A percentile compares a stretch with the other conserved stretches of the same genome.
These are phyloP conservation scores for Chaetomiaceae sp. DNA, from an alignment of 2,329 filamentous ascomycete genomes.

Conservation along the genomic window DNA sequence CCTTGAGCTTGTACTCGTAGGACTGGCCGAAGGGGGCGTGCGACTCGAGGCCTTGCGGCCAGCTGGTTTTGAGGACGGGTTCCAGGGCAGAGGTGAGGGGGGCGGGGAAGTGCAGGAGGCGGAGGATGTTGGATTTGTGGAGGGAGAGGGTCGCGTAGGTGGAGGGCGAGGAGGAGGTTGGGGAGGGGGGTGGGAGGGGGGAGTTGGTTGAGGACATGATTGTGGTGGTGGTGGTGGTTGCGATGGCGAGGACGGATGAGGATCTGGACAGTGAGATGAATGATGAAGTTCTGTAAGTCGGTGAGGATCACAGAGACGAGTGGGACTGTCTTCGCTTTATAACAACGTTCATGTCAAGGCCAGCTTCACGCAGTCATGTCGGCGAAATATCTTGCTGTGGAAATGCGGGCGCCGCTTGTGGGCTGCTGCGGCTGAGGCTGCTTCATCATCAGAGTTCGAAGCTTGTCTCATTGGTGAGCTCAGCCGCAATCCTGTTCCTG, in stretches of 20 bases:
- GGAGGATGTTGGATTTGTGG: conserved; percentile 23
- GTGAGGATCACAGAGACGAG: background rate
- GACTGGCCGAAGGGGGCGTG: conserved; percentile 9
- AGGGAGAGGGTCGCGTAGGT: conserved; percentile 24
- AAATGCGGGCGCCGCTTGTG: too few relatives aligned
- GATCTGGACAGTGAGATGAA: background rate
- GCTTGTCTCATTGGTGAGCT: background rate
- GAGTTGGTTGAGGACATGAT: background rate
- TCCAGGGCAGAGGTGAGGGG: conserved; percentile 16
- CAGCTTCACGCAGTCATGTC: too few relatives aligned
- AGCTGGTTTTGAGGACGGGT: conserved; percentile 20
- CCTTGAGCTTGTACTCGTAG: conserved; percentile 25
- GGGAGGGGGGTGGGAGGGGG: background rate
- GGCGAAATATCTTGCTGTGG: background rate
- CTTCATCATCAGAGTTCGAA: too few relatives aligned
- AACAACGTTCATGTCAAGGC: background rate
- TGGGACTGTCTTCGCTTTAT: background rate
- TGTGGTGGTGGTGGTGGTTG: background rate
- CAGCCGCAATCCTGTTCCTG: too few relatives aligned
- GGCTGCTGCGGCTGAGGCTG: too few relatives aligned
- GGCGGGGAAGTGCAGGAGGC: conserved; percentile 25
- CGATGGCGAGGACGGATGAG: background rate
- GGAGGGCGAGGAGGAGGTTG: background rate
- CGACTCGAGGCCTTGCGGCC: conserved; percentile 24
- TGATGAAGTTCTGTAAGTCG: background rate